phyloP scores from a whole-genome alignment of 2,329 filamentous ascomycete species.

The Ophiostoma triangulosporum region DNA sequence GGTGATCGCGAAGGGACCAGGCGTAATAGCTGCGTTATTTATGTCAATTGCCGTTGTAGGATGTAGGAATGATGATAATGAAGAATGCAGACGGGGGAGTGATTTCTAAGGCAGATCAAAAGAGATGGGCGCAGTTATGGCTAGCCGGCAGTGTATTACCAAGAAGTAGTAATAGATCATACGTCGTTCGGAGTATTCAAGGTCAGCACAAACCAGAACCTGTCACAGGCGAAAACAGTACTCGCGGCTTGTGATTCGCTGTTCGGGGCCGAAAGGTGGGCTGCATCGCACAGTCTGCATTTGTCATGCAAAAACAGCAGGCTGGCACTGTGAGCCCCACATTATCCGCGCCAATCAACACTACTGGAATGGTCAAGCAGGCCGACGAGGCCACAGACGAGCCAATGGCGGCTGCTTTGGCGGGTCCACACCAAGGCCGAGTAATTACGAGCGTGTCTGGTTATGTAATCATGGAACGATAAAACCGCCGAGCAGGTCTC shows the following conservation, averaged over 20 bases:
- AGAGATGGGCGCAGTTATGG: neutral
- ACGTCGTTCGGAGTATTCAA: too few relatives aligned
- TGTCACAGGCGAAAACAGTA: neutral
- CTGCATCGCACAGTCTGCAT: neutral
- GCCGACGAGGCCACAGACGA: neutral
- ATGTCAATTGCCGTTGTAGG: too few relatives aligned
- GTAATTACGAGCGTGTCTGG: constrained; percentile 6
- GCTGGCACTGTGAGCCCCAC: neutral
- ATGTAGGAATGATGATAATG: neutral
- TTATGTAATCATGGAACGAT: neutral
- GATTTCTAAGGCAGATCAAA: neutral
- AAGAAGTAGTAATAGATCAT: too few relatives aligned
- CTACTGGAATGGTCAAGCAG: constrained; percentile 18
- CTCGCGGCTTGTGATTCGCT: neutral
- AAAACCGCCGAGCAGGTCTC: neutral
- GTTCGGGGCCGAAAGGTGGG: neutral
- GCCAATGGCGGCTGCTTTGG: neutral
- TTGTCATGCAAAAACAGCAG: neutral
- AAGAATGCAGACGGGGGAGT: too few relatives aligned
- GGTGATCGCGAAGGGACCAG: neutral
- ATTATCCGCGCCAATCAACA: constrained; percentile 18
- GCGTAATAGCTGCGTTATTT: too few relatives aligned
- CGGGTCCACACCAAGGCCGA: neutral
- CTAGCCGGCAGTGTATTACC: neutral
- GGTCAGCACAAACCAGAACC: neutral